Percentiles rank a stretch among this genome's conserved stretches.
These are phyloP conservation scores for Pseudogymnoascus sp. DNA, from an alignment of 2,329 filamentous ascomycete genomes.

Conservation along the genomic window DNA sequence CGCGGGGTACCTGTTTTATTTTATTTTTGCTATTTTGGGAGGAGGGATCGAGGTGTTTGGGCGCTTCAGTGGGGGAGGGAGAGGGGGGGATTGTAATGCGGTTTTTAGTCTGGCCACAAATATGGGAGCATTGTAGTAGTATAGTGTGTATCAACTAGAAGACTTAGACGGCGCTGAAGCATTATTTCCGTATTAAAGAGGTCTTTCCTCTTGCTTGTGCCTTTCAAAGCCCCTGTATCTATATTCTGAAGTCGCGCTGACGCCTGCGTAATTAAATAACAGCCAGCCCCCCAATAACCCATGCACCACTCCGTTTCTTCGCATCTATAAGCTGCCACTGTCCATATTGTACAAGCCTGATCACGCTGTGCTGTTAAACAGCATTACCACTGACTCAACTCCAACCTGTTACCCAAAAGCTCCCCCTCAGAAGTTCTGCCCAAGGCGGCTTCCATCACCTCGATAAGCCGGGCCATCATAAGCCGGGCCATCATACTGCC, in stretches of 20 bases:
- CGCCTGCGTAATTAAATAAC: neutral
- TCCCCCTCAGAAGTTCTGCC: neutral
- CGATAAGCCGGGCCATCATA: neutral
- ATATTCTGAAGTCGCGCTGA: neutral
- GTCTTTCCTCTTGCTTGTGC: neutral
- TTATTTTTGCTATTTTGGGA: neutral
- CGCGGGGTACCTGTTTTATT: neutral
- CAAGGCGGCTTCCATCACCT: slow-evolving; percentile 4
- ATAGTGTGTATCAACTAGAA: slow-evolving; percentile 7
- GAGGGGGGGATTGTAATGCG: slow-evolving; percentile 4
- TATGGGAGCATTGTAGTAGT: slow-evolving; percentile 6
- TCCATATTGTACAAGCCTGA: neutral
- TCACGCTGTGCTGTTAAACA: neutral
- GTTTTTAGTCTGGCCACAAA: neutral
- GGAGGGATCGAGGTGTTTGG: neutral
- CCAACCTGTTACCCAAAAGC: neutral
- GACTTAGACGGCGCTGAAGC: neutral
- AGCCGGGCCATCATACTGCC: neutral
- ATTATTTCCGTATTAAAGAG: neutral
- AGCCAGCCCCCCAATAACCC: neutral
- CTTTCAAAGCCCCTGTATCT: neutral
- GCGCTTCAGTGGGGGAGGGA: neutral
- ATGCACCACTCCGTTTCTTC: neutral
- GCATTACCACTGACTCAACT: neutral
- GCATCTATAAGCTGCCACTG: neutral